Base-by-base conservation (phyloP, 1,139 yeast genomes). In the Lodderomyces beijingensis region DNA sequence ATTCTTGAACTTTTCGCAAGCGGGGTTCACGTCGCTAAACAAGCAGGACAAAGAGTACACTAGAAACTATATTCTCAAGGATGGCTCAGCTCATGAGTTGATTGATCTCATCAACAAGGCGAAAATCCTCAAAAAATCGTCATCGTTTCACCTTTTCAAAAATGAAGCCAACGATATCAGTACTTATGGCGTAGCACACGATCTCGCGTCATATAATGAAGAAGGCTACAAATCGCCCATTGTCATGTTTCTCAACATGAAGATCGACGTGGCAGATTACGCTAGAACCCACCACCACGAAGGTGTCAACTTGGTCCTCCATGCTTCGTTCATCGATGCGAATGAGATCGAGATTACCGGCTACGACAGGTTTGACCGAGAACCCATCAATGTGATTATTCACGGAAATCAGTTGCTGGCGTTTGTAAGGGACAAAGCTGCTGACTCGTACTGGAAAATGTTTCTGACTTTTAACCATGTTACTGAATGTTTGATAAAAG, bases 141-240 rank as follows among this genome's bases (percentile, higher is more conserved):
- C 87, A 34, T 89, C 96, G 3, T 87, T 89, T 56, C 96, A 89
- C 59, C 60, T 89, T 21, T 89, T 89, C 62, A 77, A 73, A 45
- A 27, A 36, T 10, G 44, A 49, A 7, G 60, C 64, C 30, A 18
- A 27, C 2, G 38, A 38, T 18, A 52, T 77, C 16, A 64, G 70
- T 4, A 50, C 82, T 1, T 88, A 77, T 53, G 79, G 84, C 11
- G 79, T 95, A 0, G 96, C 95, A 1, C 96, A 89, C 49, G 93
- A 82, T 44, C 47, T 65, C 3, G 55, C 64, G 2, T 69, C 75
- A 2, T 88, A 87, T 47, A 54, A 56, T 9, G 57, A 57, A 6
- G 97, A 89, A 51, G 62, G 57, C 3, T 59, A 73, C 21, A 75
- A 70, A 43, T 73, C 89, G 0, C 79, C 80, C 1, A 65, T 85